A percentile compares a stretch with the other conserved stretches of the same genome.
Conservation (phyloP, 208 protist species). For the Trypanosoma scelopori region DNA sequence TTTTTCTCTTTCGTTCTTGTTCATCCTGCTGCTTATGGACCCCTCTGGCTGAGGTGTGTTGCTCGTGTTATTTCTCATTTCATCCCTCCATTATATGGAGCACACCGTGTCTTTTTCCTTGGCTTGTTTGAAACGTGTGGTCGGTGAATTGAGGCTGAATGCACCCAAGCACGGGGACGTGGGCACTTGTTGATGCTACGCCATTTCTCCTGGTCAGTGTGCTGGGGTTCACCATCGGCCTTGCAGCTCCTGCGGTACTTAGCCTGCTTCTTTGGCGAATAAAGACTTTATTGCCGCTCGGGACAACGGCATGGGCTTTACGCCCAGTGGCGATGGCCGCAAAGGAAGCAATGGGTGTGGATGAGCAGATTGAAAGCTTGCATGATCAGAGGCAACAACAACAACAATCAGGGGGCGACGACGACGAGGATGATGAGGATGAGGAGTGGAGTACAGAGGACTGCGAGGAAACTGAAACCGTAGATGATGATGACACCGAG, state of each 20-base stretch:
- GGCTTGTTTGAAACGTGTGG: no score
- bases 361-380: not conserved
- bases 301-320: constrained; percentile 5
- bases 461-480: constrained; percentile 16
- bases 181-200: not conserved
- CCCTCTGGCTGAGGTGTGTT: not conserved
- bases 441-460: constrained; percentile 22
- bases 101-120: no score
- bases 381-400: not conserved
- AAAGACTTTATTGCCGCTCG: not conserved
- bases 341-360: constrained; percentile 11
- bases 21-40: not conserved
- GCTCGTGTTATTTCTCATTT: not conserved
- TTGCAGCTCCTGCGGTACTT: not conserved
- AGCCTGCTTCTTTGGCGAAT: not conserved
- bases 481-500: constrained; percentile 37
- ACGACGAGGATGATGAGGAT: not conserved
- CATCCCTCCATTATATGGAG: not conserved
- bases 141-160: not conserved
- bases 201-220: not conserved
- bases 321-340: constrained; percentile 25
- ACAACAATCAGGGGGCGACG: not conserved
- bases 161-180: not conserved
- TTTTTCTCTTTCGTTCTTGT: constrained; percentile 1
- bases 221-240: constrained; percentile 12